Conservation (phyloP, 108 stramenopile species). For the Nannochloropsis gaditana region DNA sequence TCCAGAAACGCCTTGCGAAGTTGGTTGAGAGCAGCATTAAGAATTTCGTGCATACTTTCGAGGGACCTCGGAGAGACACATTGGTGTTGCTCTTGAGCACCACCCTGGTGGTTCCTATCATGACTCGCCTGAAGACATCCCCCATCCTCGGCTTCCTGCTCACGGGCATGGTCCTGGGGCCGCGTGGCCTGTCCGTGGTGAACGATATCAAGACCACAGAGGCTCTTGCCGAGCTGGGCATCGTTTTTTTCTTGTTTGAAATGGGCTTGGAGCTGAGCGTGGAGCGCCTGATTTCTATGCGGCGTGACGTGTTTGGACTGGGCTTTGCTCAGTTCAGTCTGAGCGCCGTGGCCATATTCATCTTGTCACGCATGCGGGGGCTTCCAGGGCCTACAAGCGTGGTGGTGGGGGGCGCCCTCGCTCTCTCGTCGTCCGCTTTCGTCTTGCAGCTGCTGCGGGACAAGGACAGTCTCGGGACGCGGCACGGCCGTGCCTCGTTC, state of each 20-base stretch:
- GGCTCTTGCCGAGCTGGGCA: constrained; percentile 81
- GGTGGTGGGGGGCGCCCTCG: constrained; percentile 79
- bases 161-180: constrained; percentile 79
- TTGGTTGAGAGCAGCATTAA: neutral
- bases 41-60: constrained; percentile 3
- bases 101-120: constrained; percentile 77
- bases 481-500: constrained; percentile 85
- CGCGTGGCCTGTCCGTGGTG: constrained; percentile 76
- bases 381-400: constrained; percentile 68
- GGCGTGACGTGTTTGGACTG: constrained; percentile 83
- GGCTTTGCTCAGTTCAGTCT: constrained; percentile 74
- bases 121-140: constrained; percentile 70
- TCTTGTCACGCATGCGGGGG: constrained; percentile 58
- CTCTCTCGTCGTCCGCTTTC: constrained; percentile 82
- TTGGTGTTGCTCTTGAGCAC: constrained; percentile 75
- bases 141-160: constrained; percentile 87
- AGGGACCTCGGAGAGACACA: constrained; percentile 59
- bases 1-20: neutral
- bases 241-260: constrained; percentile 94
- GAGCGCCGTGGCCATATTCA: constrained; percentile 67
- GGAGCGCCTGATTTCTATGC: constrained; percentile 71
- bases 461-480: constrained; percentile 79
- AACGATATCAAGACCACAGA: constrained; percentile 44
- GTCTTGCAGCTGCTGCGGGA: constrained; percentile 89
- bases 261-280: constrained; percentile 91